phyloP scores from a whole-genome alignment of 108 stramenopile genomes.

The Aurantiochytrium sp. region DNA sequence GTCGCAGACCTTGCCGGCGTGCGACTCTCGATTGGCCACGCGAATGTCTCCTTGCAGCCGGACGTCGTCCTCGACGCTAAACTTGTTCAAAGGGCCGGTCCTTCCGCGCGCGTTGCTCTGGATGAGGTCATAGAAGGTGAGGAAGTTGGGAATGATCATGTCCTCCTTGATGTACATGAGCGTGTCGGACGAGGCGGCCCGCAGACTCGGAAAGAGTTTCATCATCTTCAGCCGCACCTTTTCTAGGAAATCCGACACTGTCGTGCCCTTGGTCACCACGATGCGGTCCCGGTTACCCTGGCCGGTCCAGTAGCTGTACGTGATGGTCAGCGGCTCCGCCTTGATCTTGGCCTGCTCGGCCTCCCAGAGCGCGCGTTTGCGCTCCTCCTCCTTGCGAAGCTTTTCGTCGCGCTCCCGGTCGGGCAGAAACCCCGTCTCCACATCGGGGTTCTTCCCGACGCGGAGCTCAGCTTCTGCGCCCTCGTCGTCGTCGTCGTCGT shows the following conservation, averaged over 20 bases:
- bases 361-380: constrained; percentile 75
- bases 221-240: constrained; percentile 68
- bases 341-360: constrained; percentile 70
- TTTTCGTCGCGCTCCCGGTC: constrained; percentile 76
- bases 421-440: constrained; percentile 85
- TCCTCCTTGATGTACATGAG: constrained; percentile 98
- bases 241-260: constrained; percentile 81
- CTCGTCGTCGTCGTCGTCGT: constrained; percentile 59
- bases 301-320: constrained; percentile 95
- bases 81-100: constrained; percentile 90
- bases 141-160: constrained; percentile 87
- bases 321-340: constrained; percentile 76
- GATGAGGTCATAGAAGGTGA: constrained; percentile 93
- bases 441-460: constrained; percentile 75
- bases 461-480: neutral
- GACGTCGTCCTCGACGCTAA: constrained; percentile 93
- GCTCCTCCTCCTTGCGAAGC: constrained; percentile 54
- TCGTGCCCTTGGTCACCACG: constrained; percentile 72
- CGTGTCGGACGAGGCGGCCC: constrained; percentile 68
- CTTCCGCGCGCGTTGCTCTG: constrained; percentile 89
- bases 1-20: constrained; percentile 93
- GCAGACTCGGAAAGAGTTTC: constrained; percentile 78
- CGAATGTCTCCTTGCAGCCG: constrained; percentile 68
- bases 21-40: constrained; percentile 74
- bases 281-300: constrained; percentile 80